Evolutionary conservation across 257 asterid species (phyloP).

Genomic region (Galeopsis tetrahit): DNA sequence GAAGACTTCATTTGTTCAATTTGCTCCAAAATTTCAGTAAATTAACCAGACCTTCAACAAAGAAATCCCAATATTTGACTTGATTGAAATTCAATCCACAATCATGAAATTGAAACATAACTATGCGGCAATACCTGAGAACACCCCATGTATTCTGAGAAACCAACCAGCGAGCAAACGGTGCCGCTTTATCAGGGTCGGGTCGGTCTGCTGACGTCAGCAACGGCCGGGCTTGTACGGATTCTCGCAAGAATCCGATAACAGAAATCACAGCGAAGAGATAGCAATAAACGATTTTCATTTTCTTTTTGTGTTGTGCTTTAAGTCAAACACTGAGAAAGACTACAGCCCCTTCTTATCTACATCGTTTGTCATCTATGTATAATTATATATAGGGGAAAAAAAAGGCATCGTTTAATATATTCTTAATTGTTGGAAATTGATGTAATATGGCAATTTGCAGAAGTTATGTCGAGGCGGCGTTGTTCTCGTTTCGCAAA

Average conservation of each 20-base stretch:
- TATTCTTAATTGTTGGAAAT: not conserved
- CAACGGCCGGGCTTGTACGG: constrained; percentile 57
- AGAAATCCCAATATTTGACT: not conserved
- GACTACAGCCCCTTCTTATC: not conserved
- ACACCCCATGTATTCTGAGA: constrained; percentile 91
- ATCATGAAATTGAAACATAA: not conserved
- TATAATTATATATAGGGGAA: not conserved
- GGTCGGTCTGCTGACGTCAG: constrained; percentile 52
- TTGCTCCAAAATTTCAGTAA: not conserved
- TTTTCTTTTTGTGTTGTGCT: constrained; percentile 25
- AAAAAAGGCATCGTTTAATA: too few species aligned
- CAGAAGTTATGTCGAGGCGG: too few species aligned
- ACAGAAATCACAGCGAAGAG: constrained; percentile 35
- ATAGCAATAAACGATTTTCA: constrained; percentile 24
- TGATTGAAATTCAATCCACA: constrained; percentile 9
- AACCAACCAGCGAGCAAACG: constrained; percentile 91
- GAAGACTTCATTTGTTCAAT: not conserved
- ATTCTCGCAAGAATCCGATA: constrained; percentile 38
- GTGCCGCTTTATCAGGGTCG: constrained; percentile 58
- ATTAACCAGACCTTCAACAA: not conserved
- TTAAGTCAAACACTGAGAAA: not conserved
- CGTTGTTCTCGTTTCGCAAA: too few species aligned
- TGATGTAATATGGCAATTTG: too few species aligned
- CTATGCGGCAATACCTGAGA: constrained; percentile 59
- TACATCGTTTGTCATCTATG: too few species aligned